Evolutionary conservation across 495 filamentous ascomycete species (phyloP), one percentile per base, ranked within the genome.

Genomic region (Aspergillus leporis): DNA sequence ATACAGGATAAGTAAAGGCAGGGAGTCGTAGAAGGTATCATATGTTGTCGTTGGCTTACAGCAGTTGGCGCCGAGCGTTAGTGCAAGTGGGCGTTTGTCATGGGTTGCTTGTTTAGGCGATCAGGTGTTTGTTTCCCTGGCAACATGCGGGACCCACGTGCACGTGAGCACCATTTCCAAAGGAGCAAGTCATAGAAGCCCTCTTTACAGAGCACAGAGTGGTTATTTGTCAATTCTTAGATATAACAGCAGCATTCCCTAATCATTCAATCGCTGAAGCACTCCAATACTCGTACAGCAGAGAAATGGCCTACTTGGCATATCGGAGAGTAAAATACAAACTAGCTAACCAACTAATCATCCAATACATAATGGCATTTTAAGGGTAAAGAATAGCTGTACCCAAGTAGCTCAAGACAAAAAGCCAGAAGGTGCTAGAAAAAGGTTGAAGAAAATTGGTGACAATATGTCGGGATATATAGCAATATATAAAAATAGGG

Each of bases 61-160:
- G 50, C 32, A 21, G 23, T 32, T 61, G 41, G 43, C 50, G 31
- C 50, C 54, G 60, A 58, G 40, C 47, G 51, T 10, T 9, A 51
- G 18, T 50, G 3, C 22, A 53, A 55, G 19, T 48, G 19, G 47
- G 7, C 52, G 59, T 61, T 61, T 61, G 59, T 61, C 32, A 45
- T 49, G 50, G 50, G 21, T 61, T 58, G 23, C 58, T 55, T 58
- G 36, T 61, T 58, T 56, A 30, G 54, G 46, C 52, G 25, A 12
- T 64, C 56, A 56, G 48, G 57, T 56, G 53, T 7, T 3, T 9
- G 62, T 64, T 56, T 22, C 55, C 43, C 48, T 46, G 55, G 50
- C 54, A 61, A 64, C 21, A 14, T 4, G 7, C 0, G 14, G 5
- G 43, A 21, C 43, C 43, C 43, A 47, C 43, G 1, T 1, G 18